Percentiles rank a stretch among this genome's conserved stretches.
These are phyloP conservation scores for Phaeotremella fagi DNA, from an alignment of 768 basidiomycete genomes.

Conservation along the genomic window DNA sequence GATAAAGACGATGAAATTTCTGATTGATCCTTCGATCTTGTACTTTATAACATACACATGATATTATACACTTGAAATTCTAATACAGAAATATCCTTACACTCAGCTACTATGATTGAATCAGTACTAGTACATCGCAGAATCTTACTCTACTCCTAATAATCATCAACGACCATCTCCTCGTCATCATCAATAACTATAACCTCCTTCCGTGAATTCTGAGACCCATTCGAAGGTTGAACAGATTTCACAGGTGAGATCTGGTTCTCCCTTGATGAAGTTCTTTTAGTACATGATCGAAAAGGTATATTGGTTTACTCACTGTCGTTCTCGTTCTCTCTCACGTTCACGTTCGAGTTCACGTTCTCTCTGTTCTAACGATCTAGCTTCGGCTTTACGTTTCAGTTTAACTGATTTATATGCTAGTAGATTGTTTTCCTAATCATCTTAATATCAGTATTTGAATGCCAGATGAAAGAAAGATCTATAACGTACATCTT, in stretches of 20 bases:
- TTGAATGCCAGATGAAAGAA: neutral
- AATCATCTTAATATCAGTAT: neutral
- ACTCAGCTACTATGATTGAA: neutral
- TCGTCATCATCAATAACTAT: neutral
- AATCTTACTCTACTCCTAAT: neutral
- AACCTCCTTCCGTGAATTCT: neutral
- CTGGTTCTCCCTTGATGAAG: no score
- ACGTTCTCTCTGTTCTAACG: no score
- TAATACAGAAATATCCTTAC: neutral
- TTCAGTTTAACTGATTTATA: constrained; percentile 3
- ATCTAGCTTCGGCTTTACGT: constrained; percentile 6
- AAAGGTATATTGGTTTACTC: no score
- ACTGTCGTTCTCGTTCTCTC: no score
- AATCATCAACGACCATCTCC: neutral
- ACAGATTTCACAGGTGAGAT: no score
- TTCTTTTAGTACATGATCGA: no score
- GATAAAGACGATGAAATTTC: no score
- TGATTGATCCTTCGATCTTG: neutral
- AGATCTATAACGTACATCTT: constrained; percentile 13
- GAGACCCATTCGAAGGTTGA: no score
- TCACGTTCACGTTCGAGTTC: no score
- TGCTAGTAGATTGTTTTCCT: constrained; percentile 29
- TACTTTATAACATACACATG: no score
- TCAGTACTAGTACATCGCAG: neutral
- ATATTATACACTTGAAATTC: no score